A percentile compares a stretch with the other conserved stretches of the same genome.
Evolutionary conservation across 1,139 yeast species (phyloP).

Genomic region (Debaryomycetaceae sp.): DNA sequence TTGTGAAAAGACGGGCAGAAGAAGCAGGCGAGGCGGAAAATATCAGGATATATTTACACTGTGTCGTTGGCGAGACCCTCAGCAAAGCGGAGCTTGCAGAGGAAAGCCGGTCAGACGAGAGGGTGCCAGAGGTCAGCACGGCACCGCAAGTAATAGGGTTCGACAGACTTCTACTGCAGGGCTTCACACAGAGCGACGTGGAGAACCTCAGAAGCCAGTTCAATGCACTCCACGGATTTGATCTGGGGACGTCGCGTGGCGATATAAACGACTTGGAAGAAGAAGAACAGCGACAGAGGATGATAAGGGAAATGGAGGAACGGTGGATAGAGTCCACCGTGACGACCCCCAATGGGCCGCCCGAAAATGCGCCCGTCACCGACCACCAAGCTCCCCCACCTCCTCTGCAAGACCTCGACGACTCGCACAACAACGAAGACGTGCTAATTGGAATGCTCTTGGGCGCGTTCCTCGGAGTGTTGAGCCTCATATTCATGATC

Average conservation of each 20-base stretch:
- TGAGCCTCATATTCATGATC: slow-evolving; percentile 53
- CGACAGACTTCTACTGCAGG: slow-evolving; percentile 78
- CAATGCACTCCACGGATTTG: slow-evolving; percentile 4
- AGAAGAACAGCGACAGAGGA: slow-evolving; percentile 33
- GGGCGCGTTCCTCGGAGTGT: slow-evolving; percentile 63
- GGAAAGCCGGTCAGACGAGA: slow-evolving; percentile 60
- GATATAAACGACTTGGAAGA: slow-evolving; percentile 41
- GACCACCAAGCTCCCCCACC: slow-evolving; percentile 13
- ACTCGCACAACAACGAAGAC: slow-evolving; percentile 48
- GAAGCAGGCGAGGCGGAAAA: slow-evolving; percentile 8
- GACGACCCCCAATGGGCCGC: slow-evolving; percentile 15
- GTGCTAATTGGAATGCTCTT: slow-evolving; percentile 58
- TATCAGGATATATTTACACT: slow-evolving; percentile 59
- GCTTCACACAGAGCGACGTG: slow-evolving; percentile 76
- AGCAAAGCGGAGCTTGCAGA: slow-evolving; percentile 54
- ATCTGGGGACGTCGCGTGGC: slow-evolving; percentile 6
- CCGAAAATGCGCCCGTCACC: slow-evolving; percentile 6
- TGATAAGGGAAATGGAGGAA: slow-evolving; percentile 69
- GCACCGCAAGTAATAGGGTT: slow-evolving; percentile 79
- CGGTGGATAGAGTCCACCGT: slow-evolving; percentile 88
- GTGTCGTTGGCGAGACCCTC: slow-evolving; percentile 74
- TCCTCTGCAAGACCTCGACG: slow-evolving; percentile 29
- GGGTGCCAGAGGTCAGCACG: slow-evolving; percentile 49
- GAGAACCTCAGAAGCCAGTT: slow-evolving; percentile 72
- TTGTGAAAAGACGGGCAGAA: slow-evolving; percentile 13